Base-by-base conservation (phyloP, 345 rosid species). In the Moricandia arvensis region DNA sequence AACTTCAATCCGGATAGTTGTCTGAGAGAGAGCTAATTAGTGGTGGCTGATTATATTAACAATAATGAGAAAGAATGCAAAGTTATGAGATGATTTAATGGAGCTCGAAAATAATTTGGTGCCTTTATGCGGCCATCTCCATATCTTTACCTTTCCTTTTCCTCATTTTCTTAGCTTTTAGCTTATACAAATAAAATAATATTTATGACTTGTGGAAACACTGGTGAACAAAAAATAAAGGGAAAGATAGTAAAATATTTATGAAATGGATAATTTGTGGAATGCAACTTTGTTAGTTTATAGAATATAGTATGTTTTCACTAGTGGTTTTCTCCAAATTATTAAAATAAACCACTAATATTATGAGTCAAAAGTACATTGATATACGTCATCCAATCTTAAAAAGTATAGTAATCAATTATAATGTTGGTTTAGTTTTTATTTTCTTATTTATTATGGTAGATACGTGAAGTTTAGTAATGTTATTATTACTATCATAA, bases 11-110 rank as follows among this genome's bases (percentile, higher is more conserved):
- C 30, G 24, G 27, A 55, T 43, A 30, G 26, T 47, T 64, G 53
- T 65, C 53, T 47, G 53, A 47, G 49, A 43, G 69, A 58, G 61
- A 64, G 72, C 54, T 45, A 71, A 58, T 77, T 76, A 77, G 72
- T 77, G 80, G 76, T 64, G 53, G 72, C 65, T 77, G 71, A 70
- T 76, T 76, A 70, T 75, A 69, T 64, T 51, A 58, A n/a, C 45
- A 63, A 76, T 41, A 29, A 63, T 63, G 35, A 63, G 29, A 70
- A 63, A 68, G 15, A 37, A 54, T 5, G 61, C 57, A 61, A 67
- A 63, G 59, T 64, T 70, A 55, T 31, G 51, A 54, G 75, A 63
- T 67, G 21, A 47, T 45, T 71, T 65, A 64, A 13, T 64, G 34
- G 67, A 57, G 63, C 65, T 69, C 49, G 62, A 61, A 66, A 66